Evolutionary conservation across 441 rosid genomes (phyloP), one percentile per base, ranked within the genome.

Genomic region (Erodium trifolium): DNA sequence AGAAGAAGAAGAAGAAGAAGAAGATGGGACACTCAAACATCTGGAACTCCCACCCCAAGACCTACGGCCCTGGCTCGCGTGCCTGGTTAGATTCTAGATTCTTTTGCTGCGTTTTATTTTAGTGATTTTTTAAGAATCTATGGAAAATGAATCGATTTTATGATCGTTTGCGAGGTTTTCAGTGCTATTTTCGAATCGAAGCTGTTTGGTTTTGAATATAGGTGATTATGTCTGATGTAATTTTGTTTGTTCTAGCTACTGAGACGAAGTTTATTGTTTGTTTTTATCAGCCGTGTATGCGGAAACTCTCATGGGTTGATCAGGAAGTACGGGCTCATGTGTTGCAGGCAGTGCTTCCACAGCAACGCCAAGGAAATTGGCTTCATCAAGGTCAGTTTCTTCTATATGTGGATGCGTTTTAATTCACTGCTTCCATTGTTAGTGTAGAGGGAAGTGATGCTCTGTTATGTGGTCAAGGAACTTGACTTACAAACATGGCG

Each of bases 91-190:
- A 31, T 18, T 68, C 5, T 34, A 3, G 80, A 87, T 53, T 78
- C 87, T 84, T 71, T 91, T 91, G 0, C 92, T 23, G 27, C 27
- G 27, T 23, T 91, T n/a, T 90, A 91, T 10, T 17, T 63, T 86
- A 35, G 87, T 91, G 94, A 11, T 47, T 47, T 12, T 11, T 47
- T n/a, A 3, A 13, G 53, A 45, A 9, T 45, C 51, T 45, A 12
- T 45, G 4, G 51, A 11, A 37, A 37, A 37, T 5, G 43, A 37
- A 37, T 6, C 43, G 9, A 2, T 37, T 37, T 4, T 37, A 5
- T 37, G 43, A 37, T 37, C 43, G 43, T 0, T 59, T 37, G 7
- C 27, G 37, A 0, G 2, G 14, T 0, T 14, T 55, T 14, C 4
- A 34, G 37, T 23, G 27, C 27, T 23, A 2, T 23, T 23, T 23